A percentile compares a stretch with the other conserved stretches of the same genome.
Evolutionary conservation across 495 filamentous ascomycete genomes (phyloP).

Genomic region (Hypoxylon lienhwacheense): DNA sequence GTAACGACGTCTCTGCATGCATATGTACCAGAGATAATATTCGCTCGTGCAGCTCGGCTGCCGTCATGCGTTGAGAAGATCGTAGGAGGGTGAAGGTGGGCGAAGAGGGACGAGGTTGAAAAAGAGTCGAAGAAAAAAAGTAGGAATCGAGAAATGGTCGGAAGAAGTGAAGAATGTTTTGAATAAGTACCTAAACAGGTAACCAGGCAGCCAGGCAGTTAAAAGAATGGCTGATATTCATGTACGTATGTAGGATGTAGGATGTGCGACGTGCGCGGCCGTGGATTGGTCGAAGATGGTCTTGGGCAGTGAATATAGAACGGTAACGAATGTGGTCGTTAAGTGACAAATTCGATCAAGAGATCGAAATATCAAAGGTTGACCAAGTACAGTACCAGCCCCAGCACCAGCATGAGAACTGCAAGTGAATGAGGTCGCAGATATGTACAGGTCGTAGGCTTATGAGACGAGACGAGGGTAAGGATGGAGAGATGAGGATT

Average conservation of each 20-base stretch:
- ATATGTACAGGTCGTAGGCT: too few species aligned
- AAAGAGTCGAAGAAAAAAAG: conserved; percentile 1
- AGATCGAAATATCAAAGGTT: conserved; percentile 14
- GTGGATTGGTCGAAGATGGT: conserved; percentile 19
- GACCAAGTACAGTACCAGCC: too few species aligned
- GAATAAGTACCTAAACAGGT: background rate
- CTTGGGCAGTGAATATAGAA: conserved; percentile 16
- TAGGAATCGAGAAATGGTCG: conserved; percentile 6
- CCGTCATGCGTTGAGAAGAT: conserved; percentile 15
- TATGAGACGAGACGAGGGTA: background rate
- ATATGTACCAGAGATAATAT: conserved; percentile 7
- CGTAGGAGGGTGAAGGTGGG: background rate
- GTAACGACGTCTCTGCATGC: conserved; percentile 8
- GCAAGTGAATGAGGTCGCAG: conserved; percentile 18
- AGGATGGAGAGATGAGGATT: conserved; percentile 14
- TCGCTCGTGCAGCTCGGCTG: conserved; percentile 3
- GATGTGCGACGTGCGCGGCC: conserved; percentile 23
- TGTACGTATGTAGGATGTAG: conserved; percentile 17
- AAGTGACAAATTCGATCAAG: conserved; percentile 1
- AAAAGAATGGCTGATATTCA: conserved; percentile 24
- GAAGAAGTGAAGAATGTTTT: conserved; percentile 13
- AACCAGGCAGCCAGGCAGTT: conserved; percentile 21
- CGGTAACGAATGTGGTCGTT: background rate
- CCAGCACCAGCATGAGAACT: too few species aligned
- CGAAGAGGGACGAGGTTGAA: background rate